Evolutionary conservation across 2,329 filamentous ascomycete species (phyloP).

Genomic region (Zasmidium angulare): DNA sequence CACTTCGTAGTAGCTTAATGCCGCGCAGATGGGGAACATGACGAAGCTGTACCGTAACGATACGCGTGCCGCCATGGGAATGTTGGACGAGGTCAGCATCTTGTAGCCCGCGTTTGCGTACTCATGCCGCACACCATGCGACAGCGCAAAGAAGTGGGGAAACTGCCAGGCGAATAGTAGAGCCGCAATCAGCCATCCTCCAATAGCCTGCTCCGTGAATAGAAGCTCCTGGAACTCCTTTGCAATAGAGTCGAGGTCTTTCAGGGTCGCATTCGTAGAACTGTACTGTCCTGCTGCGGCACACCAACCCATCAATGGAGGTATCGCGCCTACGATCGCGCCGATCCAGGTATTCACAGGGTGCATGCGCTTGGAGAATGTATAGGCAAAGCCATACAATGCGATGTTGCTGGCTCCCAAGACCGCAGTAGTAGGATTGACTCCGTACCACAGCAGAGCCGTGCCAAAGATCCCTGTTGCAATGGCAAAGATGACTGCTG

Average conservation of each 20-base stretch:
- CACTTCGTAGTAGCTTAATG: constrained; percentile 73
- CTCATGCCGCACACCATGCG: constrained; percentile 84
- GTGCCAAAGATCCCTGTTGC: constrained; percentile 68
- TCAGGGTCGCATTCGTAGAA: constrained; percentile 30
- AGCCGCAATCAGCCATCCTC: constrained; percentile 84
- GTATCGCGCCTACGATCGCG: constrained; percentile 87
- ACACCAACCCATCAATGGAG: constrained; percentile 96
- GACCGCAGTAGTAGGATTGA: constrained; percentile 88
- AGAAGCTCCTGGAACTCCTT: constrained; percentile 35
- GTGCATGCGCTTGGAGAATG: constrained; percentile 83
- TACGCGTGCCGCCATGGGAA: constrained; percentile 79
- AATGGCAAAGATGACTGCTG: constrained; percentile 77
- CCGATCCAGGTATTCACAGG: constrained; percentile 94
- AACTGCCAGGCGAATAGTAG: constrained; percentile 96
- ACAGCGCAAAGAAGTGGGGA: constrained; percentile 94
- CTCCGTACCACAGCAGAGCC: constrained; percentile 77
- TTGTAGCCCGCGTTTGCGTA: constrained; percentile 70
- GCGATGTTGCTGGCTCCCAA: constrained; percentile 82
- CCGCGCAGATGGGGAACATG: constrained; percentile 84
- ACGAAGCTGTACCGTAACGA: constrained; percentile 81
- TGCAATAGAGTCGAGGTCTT: constrained; percentile 20
- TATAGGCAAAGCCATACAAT: constrained; percentile 90
- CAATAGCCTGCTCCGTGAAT: constrained; percentile 45
- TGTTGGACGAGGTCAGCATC: constrained; percentile 85
- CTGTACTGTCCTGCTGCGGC: constrained; percentile 88